phyloP scores from a whole-genome alignment of 306 rosid genomes.

The Rubus idaeus region DNA sequence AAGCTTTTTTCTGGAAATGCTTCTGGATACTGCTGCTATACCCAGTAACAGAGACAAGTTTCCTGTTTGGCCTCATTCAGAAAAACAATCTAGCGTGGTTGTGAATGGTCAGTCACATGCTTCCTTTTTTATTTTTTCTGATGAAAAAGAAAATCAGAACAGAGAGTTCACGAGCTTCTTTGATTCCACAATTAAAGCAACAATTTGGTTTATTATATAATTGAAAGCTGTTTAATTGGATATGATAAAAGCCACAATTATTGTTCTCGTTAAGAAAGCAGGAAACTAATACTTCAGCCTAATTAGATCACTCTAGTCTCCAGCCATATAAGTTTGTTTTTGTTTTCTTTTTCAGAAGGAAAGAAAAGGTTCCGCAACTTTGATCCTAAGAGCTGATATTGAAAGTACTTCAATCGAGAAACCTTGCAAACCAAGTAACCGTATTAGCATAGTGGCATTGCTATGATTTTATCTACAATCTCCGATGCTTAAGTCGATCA shows the following conservation, averaged over 20 bases:
- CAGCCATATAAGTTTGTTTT: neutral
- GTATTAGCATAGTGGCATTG: neutral
- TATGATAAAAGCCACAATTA: neutral
- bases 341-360: neutral
- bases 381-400: neutral
- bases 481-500: neutral
- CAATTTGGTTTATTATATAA: neutral
- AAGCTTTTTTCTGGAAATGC: neutral
- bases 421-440: neutral
- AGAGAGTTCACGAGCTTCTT: neutral
- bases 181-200: neutral
- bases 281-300: neutral
- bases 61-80: constrained; percentile 2
- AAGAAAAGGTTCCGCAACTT: neutral
- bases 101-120: neutral
- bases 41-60: neutral
- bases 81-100: neutral
- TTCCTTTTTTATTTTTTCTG: neutral
- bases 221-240: neutral
- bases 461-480: neutral
- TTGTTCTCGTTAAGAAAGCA: neutral
- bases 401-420: neutral
- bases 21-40: neutral
- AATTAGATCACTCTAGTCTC: neutral
- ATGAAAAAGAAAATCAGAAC: too few relatives aligned